These are phyloP conservation scores for Wickerhamiella galacta DNA, from an alignment of 805 yeast species.

Conservation along the genomic window DNA sequence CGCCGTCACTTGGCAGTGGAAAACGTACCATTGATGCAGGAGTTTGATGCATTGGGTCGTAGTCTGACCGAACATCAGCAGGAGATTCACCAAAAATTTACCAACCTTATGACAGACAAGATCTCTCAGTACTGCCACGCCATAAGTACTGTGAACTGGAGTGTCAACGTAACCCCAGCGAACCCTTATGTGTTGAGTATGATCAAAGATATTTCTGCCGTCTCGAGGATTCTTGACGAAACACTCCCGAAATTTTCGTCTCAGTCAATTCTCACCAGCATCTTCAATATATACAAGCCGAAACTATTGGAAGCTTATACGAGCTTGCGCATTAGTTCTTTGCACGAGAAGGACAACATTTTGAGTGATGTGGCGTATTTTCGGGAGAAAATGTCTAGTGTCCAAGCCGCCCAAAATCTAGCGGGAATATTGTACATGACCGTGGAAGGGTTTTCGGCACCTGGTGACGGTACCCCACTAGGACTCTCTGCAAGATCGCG, in stretches of 20 bases:
- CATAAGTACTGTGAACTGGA: slow-evolving; percentile 34
- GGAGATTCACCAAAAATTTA: slow-evolving; percentile 45
- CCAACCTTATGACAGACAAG: slow-evolving; percentile 56
- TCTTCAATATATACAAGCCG: slow-evolving; percentile 38
- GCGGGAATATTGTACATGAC: slow-evolving; percentile 49
- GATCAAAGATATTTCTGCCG: slow-evolving; percentile 50
- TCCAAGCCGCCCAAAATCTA: slow-evolving; percentile 43
- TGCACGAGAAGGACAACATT: slow-evolving; percentile 30
- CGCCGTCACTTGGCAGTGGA: slow-evolving; percentile 18
- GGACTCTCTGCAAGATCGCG: slow-evolving; percentile 20
- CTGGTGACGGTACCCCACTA: slow-evolving; percentile 15
- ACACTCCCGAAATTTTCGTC: slow-evolving; percentile 29
- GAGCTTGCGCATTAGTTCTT: slow-evolving; percentile 21
- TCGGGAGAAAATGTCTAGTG: slow-evolving; percentile 39
- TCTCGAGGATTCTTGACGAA: slow-evolving; percentile 40
- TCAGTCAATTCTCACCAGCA: slow-evolving; percentile 18
- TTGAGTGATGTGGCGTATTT: slow-evolving; percentile 48
- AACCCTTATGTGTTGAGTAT: slow-evolving; percentile 49
- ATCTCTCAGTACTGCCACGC: slow-evolving; percentile 34
- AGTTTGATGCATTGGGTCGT: slow-evolving; percentile 26
- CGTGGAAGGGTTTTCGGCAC: slow-evolving; percentile 29
- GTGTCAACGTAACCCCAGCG: slow-evolving; percentile 29
- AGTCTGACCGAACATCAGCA: slow-evolving; percentile 42
- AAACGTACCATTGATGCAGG: slow-evolving; percentile 4
- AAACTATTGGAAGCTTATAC: slow-evolving; percentile 36